These are phyloP conservation scores for Rheum nobile DNA, from an alignment of 148 eudicot species.

Conservation along the genomic window DNA sequence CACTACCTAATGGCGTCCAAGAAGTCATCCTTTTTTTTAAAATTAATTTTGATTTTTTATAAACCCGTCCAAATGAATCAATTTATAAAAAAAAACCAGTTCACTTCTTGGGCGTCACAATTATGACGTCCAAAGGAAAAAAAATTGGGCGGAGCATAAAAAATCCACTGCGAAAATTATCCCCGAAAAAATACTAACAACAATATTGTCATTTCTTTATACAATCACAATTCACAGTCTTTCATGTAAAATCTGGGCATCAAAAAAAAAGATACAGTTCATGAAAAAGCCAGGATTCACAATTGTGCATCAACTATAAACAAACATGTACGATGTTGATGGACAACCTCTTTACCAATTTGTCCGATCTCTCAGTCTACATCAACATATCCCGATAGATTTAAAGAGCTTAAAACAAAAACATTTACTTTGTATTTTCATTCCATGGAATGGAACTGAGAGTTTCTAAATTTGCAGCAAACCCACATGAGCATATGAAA, in stretches of 20 bases:
- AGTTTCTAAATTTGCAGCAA: neutral
- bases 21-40: no score
- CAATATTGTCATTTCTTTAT: neutral
- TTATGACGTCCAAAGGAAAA: no score
- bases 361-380: neutral
- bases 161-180: no score
- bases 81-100: no score
- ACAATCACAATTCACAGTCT: neutral
- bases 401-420: neutral
- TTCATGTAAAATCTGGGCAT: neutral
- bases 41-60: no score
- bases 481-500: neutral
- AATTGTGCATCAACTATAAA: neutral
- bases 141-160: no score
- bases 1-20: no score
- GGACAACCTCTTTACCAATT: neutral
- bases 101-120: no score
- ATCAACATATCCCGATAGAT: neutral
- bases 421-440: neutral
- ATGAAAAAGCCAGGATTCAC: neutral
- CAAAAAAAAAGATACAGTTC: neutral
- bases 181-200: no score
- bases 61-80: no score
- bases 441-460: neutral
- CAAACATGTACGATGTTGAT: neutral